Conservation (phyloP, 2,329 filamentous ascomycete genomes). For the Talaromyces verruculosus region DNA sequence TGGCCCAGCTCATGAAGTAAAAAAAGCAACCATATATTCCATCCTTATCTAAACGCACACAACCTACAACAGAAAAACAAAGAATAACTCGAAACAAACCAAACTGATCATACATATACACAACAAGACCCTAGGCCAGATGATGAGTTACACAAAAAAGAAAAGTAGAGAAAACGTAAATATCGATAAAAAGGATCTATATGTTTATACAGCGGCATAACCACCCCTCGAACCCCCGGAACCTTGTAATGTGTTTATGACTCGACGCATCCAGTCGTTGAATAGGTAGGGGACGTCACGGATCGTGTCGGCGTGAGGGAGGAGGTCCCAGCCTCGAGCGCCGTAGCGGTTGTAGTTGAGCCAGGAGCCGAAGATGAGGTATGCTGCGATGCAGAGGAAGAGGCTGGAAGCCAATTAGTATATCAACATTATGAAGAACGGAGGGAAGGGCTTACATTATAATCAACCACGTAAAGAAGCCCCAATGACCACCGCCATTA, state of each 20-base stretch:
- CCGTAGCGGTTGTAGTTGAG: constrained; percentile 98
- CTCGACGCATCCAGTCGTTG: constrained; percentile 79
- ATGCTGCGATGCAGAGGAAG: constrained; percentile 81
- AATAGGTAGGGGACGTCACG: constrained; percentile 89
- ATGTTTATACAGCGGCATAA: constrained; percentile 80
- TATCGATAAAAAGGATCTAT: neutral
- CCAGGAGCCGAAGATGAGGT: constrained; percentile 98
- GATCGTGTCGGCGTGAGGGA: constrained; percentile 89
- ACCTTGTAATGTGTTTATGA: constrained; percentile 81
- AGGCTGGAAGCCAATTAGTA: constrained; percentile 54
- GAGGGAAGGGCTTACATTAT: constrained; percentile 70
- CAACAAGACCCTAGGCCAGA: neutral
- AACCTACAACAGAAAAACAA: neutral
- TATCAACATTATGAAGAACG: neutral
- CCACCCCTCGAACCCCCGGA: constrained; percentile 75
- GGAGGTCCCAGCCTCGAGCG: constrained; percentile 88
- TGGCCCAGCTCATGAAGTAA: neutral
- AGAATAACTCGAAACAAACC: neutral
- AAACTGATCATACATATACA: constrained; percentile 9
- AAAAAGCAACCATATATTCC: neutral
- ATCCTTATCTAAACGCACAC: neutral
- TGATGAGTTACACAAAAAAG: constrained; percentile 11
- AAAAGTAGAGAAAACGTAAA: constrained; percentile 13
- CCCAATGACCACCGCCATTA: constrained; percentile 67
- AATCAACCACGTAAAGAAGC: constrained; percentile 96